Evolutionary conservation across 352 stramenopile genomes (phyloP), one percentile per base, ranked within the genome.

Genomic region (Phytophthora vignae): DNA sequence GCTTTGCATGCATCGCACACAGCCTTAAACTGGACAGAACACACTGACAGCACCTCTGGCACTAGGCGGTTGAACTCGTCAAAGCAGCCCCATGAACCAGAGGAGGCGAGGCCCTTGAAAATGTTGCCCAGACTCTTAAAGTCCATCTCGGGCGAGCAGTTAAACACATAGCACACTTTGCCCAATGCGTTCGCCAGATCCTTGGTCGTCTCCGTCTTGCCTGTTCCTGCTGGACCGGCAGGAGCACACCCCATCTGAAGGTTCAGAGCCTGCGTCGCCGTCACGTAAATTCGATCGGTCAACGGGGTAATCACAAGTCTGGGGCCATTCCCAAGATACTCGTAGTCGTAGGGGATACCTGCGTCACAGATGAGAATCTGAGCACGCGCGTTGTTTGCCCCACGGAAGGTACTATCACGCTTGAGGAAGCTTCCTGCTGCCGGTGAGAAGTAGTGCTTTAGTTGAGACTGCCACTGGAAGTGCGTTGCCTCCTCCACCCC

Each of bases 251-350:
- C 90, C 88, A 96, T 90, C 67, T 98, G 93, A 4, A 99, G 74
- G 60, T 98, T 98, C 0, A 99, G 79, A 12, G 96, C 95, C 60
- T 98, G 96, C 11, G 96, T 98, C 11, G 96, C 95, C 15, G 95
- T 98, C 55, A 99, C 94, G 78, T 99, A 99, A 59, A 99, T 98
- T 59, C 96, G 93, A 91, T 99, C 96, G 19, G 96, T 99, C 14
- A 99, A 74, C 11, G 96, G 95, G 19, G 96, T 99, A 68, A 98
- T 98, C 55, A 99, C 96, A 15, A 99, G 83, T 2, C 96, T 86
- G 17, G 94, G 90, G 0, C 96, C 94, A 69, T 99, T 99, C 29
- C 96, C 96, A 0, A 99, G 81, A 76, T 99, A 99, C 68, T 99
- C 96, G 80, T 99, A 99, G 72, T 98, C 95, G 71, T 99, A 99